Evolutionary conservation across 2,329 filamentous ascomycete species (phyloP).

Genomic region (Coniochaeta sp.): DNA sequence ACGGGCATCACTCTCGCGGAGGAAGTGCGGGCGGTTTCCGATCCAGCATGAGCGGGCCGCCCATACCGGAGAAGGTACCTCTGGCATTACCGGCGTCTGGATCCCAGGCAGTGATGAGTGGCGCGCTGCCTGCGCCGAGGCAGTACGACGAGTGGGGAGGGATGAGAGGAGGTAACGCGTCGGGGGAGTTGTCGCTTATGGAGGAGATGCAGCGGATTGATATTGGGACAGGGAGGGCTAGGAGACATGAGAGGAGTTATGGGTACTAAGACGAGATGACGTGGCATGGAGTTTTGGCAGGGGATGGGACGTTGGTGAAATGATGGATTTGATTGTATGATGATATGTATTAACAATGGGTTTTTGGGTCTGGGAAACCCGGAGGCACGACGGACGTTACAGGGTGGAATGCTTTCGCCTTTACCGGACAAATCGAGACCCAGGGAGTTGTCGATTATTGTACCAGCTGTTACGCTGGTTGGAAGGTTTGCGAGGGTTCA

Average conservation of each 20-base stretch:
- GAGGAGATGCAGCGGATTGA: conserved; percentile 66
- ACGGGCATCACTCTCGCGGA: conserved; percentile 11
- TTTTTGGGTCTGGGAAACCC: too few species aligned
- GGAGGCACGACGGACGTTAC: too few species aligned
- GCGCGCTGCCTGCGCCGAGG: conserved; percentile 15
- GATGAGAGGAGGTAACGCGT: conserved; percentile 25
- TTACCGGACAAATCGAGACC: too few species aligned
- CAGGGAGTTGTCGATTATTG: too few species aligned
- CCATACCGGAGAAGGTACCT: conserved; percentile 66
- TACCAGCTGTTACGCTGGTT: too few species aligned
- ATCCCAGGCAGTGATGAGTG: conserved; percentile 11
- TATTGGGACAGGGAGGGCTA: conserved; percentile 53
- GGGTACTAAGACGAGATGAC: background rate
- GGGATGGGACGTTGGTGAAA: background rate
- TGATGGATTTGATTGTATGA: background rate
- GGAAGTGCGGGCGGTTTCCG: conserved; percentile 16
- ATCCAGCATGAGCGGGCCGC: conserved; percentile 37
- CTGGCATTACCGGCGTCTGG: conserved; percentile 23
- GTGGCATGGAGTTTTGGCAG: background rate
- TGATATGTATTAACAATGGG: too few species aligned
- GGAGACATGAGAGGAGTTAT: conserved; percentile 30
- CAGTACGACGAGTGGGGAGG: conserved; percentile 21
- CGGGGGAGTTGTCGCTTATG: conserved; percentile 53
- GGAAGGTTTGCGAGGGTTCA: too few species aligned
- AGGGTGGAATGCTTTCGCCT: too few species aligned